Conservation (phyloP, 164 flowering plant genomes). For the Saururus chinensis region DNA sequence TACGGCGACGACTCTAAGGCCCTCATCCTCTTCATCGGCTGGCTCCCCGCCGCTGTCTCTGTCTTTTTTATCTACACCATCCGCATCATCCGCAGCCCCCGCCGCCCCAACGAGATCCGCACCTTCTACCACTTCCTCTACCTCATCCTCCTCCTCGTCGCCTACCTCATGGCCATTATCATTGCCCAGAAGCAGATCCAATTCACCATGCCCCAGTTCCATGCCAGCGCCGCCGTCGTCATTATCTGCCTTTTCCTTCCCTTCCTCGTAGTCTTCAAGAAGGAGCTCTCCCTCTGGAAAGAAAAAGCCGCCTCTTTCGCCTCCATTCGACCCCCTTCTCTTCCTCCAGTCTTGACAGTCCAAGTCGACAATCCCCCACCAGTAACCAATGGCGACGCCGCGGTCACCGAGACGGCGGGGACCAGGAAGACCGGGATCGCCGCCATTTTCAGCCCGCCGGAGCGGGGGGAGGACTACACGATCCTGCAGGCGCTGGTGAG, state of each 20-base stretch:
- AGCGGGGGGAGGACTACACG: conserved; percentile 53
- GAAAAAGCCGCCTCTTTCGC: not conserved
- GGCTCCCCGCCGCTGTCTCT: conserved; percentile 25
- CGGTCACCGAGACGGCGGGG: not conserved
- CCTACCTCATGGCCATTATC: conserved; percentile 24
- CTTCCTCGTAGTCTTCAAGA: conserved; percentile 11
- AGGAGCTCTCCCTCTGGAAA: conserved; percentile 15
- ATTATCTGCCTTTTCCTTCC: conserved; percentile 18
- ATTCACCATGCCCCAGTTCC: conserved; percentile 10
- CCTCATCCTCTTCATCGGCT: conserved; percentile 21
- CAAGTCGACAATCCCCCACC: not conserved
- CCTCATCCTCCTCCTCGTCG: conserved; percentile 20
- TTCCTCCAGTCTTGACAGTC: not conserved
- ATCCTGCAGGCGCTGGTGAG: conserved; percentile 53
- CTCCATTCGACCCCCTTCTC: too few species aligned
- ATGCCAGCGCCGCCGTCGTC: conserved; percentile 12
- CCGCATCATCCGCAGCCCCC: conserved; percentile 15
- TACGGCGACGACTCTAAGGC: conserved; percentile 23
- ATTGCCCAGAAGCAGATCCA: conserved; percentile 17
- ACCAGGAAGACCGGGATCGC: conserved; percentile 5
- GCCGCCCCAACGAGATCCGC: conserved; percentile 18
- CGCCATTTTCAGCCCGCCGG: conserved; percentile 28
- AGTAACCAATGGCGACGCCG: not conserved
- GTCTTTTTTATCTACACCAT: conserved; percentile 16
- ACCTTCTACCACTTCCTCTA: conserved; percentile 24